Conservation (phyloP, 1,139 yeast species). For the Candida freyschussii region DNA sequence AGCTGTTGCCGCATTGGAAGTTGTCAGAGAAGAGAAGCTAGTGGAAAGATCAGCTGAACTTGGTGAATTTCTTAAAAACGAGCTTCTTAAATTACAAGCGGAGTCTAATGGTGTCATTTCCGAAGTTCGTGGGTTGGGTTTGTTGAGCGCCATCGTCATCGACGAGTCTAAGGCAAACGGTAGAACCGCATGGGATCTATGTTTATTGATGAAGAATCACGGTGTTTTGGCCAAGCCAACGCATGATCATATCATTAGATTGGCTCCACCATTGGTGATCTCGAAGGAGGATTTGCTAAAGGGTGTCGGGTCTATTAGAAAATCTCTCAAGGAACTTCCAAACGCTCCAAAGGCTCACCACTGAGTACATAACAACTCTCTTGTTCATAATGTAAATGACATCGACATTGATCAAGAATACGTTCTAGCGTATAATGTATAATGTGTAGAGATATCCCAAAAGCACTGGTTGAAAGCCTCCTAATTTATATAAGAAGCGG, state of each 20-base stretch:
- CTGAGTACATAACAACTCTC: constrained; percentile 7
- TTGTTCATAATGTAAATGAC: too few species aligned
- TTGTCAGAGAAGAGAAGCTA: constrained; percentile 80
- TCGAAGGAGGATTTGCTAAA: constrained; percentile 78
- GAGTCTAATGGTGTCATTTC: constrained; percentile 70
- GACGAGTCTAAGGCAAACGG: constrained; percentile 83
- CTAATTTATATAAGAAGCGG: too few species aligned
- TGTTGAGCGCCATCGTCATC: constrained; percentile 86
- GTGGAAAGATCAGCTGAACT: constrained; percentile 71
- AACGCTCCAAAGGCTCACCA: constrained; percentile 25
- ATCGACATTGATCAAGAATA: too few species aligned
- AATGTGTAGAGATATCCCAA: too few species aligned
- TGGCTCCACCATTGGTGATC: constrained; percentile 94
- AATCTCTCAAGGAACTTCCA: constrained; percentile 43
- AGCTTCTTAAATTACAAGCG: constrained; percentile 56
- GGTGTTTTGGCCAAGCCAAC: constrained; percentile 97
- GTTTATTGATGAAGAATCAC: constrained; percentile 79
- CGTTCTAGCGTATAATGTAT: too few species aligned
- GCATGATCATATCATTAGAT: constrained; percentile 90
- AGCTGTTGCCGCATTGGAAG: constrained; percentile 91
- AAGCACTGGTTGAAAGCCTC: too few species aligned
- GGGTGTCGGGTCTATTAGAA: constrained; percentile 72
- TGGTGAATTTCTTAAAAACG: constrained; percentile 67
- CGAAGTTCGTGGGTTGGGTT: constrained; percentile 91
- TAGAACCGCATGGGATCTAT: constrained; percentile 93